Evolutionary conservation across 805 yeast genomes (phyloP).

Genomic region (Lachancea sp.): DNA sequence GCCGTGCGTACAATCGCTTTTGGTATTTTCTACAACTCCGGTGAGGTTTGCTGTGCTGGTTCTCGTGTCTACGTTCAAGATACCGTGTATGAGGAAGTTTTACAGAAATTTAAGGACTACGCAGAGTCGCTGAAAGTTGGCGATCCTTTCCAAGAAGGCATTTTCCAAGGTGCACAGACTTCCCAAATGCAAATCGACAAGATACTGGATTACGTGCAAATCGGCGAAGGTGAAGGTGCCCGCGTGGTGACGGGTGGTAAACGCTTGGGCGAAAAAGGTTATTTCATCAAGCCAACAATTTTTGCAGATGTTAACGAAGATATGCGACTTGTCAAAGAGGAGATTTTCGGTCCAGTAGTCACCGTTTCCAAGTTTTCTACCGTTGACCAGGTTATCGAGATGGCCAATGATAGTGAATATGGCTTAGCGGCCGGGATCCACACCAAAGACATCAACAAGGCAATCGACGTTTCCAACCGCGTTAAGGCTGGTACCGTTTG

Average conservation of each 20-base stretch:
- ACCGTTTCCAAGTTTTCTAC: conserved; percentile 67
- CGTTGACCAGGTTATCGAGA: conserved; percentile 64
- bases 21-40: conserved; percentile 83
- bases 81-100: conserved; percentile 59
- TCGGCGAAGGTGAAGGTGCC: conserved; percentile 65
- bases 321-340: conserved; percentile 76
- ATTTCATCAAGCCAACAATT: conserved; percentile 73
- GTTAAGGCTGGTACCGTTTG: conserved; percentile 77
- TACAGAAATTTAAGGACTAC: conserved; percentile 48
- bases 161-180: conserved; percentile 72
- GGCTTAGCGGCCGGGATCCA: conserved; percentile 89
- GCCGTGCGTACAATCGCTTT: conserved; percentile 62
- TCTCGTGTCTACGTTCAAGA: conserved; percentile 81
- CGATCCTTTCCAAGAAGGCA: conserved; percentile 65
- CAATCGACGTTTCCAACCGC: conserved; percentile 57
- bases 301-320: conserved; percentile 73
- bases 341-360: conserved; percentile 87
- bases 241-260: conserved; percentile 77
- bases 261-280: conserved; percentile 64
- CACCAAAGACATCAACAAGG: conserved; percentile 62
- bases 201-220: conserved; percentile 55
- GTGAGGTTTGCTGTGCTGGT: conserved; percentile 92
- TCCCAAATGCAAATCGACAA: conserved; percentile 60
- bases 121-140: conserved; percentile 58
- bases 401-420: conserved; percentile 71